A percentile compares a stretch with the other conserved stretches of the same genome.
These are phyloP conservation scores for Exophiala viscosa DNA, from an alignment of 2,329 filamentous ascomycete species.

Conservation along the genomic window DNA sequence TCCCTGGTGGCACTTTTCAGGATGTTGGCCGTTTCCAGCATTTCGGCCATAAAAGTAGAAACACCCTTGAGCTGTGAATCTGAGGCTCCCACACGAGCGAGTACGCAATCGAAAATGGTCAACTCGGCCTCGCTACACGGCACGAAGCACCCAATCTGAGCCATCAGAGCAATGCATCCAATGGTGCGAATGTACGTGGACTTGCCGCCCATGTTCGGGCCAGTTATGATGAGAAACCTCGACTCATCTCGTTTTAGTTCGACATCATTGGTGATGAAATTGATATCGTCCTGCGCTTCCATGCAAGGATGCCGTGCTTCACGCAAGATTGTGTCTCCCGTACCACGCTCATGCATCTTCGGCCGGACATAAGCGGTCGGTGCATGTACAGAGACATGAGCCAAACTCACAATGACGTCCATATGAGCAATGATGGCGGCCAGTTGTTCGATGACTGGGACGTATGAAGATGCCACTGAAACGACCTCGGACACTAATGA, in stretches of 20 bases:
- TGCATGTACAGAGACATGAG: slow-evolving; percentile 88
- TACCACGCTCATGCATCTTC: slow-evolving; percentile 81
- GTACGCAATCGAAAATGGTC: slow-evolving; percentile 93
- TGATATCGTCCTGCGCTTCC: slow-evolving; percentile 97
- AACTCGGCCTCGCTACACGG: slow-evolving; percentile 86
- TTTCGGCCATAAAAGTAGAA: slow-evolving; percentile 99
- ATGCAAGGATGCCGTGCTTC: slow-evolving; percentile 96
- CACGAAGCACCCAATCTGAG: slow-evolving; percentile 93
- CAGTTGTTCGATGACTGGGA: slow-evolving; percentile 83
- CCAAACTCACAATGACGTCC: slow-evolving; percentile 91
- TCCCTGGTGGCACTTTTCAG: slow-evolving; percentile 94
- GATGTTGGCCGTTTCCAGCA: slow-evolving; percentile 98
- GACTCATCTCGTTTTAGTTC: slow-evolving; percentile 72
- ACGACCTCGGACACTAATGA: slow-evolving; percentile 92
- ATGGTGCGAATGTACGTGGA: slow-evolving; percentile 98
- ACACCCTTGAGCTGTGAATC: slow-evolving; percentile 98
- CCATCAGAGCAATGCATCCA: slow-evolving; percentile 94
- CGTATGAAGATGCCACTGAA: slow-evolving; percentile 87
- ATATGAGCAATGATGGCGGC: slow-evolving; percentile 86
- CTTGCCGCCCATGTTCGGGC: slow-evolving; percentile 98
- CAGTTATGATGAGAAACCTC: slow-evolving; percentile 93
- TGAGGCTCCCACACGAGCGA: slow-evolving; percentile 90
- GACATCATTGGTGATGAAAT: slow-evolving; percentile 98
- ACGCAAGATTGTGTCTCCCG: slow-evolving; percentile 82
- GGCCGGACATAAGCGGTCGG: slow-evolving; percentile 88